phyloP scores from a whole-genome alignment of 1,139 yeast genomes.

The Yueomyces sp. region DNA sequence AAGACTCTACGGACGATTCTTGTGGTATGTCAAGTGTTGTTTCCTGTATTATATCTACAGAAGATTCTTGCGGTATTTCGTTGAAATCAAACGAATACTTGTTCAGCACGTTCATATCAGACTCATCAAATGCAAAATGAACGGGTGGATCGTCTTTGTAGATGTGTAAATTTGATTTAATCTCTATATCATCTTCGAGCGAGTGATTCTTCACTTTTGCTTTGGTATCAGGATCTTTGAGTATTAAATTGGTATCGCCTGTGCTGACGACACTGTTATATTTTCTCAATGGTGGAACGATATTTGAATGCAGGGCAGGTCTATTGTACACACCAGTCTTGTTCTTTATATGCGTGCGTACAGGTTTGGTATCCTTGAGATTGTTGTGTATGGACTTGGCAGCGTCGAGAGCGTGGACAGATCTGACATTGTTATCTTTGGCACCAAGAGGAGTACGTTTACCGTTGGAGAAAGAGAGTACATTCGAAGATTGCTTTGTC shows the following conservation, averaged over 20 bases:
- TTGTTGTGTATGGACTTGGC: constrained; percentile 2
- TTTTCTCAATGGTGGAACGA: neutral
- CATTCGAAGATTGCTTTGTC: neutral
- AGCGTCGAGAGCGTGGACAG: constrained; percentile 1
- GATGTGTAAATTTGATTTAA: neutral
- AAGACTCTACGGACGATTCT: too few species aligned
- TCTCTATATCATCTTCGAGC: neutral
- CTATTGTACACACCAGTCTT: constrained; percentile 15
- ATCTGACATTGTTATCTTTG: constrained; percentile 18
- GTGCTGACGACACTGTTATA: neutral
- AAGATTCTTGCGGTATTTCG: too few species aligned
- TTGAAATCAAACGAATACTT: neutral
- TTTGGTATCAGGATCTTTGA: neutral
- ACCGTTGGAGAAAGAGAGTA: constrained; percentile 3
- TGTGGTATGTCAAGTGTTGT: too few species aligned
- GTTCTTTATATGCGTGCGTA: neutral
- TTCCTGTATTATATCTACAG: too few species aligned
- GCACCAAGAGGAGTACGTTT: constrained; percentile 20
- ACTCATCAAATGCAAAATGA: neutral
- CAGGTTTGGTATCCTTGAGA: constrained; percentile 4
- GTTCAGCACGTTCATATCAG: neutral
- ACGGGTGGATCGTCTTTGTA: neutral
- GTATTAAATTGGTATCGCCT: neutral
- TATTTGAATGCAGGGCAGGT: constrained; percentile 1
- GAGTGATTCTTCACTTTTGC: neutral